Evolutionary conservation across 140 eudicot genomes (phyloP).

Genomic region (Cichorium intybus): DNA sequence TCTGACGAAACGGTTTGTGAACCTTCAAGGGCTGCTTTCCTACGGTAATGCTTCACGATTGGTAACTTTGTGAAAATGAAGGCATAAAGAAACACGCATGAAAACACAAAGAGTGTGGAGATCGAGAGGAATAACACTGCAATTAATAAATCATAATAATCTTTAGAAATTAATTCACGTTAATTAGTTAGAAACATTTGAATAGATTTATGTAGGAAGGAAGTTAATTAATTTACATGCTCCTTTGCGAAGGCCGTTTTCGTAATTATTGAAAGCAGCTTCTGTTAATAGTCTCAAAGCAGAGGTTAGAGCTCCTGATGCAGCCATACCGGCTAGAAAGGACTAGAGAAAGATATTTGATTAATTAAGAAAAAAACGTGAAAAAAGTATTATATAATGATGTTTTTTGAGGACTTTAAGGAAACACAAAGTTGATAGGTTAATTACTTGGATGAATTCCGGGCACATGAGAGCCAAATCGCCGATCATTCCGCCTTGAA

Average conservation of each 20-base stretch:
- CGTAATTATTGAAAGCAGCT: constrained; percentile 46
- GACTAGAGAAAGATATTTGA: constrained; percentile 35
- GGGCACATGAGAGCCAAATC: constrained; percentile 80
- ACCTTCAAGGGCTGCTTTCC: constrained; percentile 73
- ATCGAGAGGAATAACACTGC: constrained; percentile 70
- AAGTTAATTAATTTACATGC: constrained; percentile 32
- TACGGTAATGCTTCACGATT: constrained; percentile 54
- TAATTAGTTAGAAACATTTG: background rate
- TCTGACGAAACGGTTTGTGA: constrained; percentile 71
- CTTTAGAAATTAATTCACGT: background rate
- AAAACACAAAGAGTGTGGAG: constrained; percentile 47
- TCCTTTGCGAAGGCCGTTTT: constrained; percentile 62
- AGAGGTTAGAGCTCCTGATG: constrained; percentile 75
- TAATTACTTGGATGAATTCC: constrained; percentile 69
- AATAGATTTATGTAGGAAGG: background rate
- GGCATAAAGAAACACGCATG: constrained; percentile 60
- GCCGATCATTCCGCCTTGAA: constrained; percentile 81
- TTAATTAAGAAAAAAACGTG: background rate
- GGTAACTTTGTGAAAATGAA: constrained; percentile 57
- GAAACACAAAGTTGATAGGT: background rate
- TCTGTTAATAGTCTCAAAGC: constrained; percentile 56
- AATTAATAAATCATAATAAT: background rate
- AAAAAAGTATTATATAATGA: background rate
- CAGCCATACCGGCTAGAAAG: constrained; percentile 63
- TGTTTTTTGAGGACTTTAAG: background rate